Percentiles rank a stretch among this genome's conserved stretches.
Conservation (phyloP, 352 stramenopile species). For the Phytophthora lateralis region DNA sequence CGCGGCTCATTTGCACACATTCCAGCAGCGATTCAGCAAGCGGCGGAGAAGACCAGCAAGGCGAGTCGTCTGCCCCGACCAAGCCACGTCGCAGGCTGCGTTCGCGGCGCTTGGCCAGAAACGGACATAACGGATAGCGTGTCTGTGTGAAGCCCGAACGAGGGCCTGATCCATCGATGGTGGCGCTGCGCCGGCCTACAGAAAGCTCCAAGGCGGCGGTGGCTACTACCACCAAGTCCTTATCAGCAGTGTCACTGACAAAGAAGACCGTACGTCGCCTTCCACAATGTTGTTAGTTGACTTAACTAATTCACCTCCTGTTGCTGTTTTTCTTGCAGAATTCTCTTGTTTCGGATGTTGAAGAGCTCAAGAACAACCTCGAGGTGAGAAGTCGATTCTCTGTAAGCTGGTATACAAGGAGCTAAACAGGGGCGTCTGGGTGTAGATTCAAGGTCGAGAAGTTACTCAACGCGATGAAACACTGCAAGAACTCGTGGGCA, state of each 20-base stretch:
- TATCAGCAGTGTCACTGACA: conserved; percentile 59
- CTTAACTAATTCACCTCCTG: not conserved
- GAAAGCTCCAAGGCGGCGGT: conserved; percentile 55
- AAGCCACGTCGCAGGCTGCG: too few species aligned
- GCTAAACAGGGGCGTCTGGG: conserved; percentile 3
- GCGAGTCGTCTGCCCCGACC: not conserved
- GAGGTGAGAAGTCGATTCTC: conserved; percentile 29
- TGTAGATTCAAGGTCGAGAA: conserved; percentile 51
- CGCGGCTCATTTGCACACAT: not conserved
- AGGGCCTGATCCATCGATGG: conserved; percentile 8
- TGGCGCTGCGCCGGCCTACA: conserved; percentile 39
- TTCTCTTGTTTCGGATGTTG: conserved; percentile 50
- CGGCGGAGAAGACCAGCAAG: conserved; percentile 11
- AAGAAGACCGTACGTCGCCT: conserved; percentile 54
- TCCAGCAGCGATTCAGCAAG: conserved; percentile 4
- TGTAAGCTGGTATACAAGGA: not conserved
- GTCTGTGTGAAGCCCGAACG: not conserved
- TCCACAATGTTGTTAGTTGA: not conserved
- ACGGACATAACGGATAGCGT: conserved; percentile 22
- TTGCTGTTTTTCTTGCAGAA: conserved; percentile 34
- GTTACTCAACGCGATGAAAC: conserved; percentile 56
- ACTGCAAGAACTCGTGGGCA: conserved; percentile 45
- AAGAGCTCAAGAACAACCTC: conserved; percentile 64
- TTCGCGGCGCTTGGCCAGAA: not conserved
- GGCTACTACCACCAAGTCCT: conserved; percentile 52